Percentiles rank a stretch among this genome's conserved stretches.
Conservation (phyloP, 805 yeast genomes). For the Kazachstania bromeliacearum region DNA sequence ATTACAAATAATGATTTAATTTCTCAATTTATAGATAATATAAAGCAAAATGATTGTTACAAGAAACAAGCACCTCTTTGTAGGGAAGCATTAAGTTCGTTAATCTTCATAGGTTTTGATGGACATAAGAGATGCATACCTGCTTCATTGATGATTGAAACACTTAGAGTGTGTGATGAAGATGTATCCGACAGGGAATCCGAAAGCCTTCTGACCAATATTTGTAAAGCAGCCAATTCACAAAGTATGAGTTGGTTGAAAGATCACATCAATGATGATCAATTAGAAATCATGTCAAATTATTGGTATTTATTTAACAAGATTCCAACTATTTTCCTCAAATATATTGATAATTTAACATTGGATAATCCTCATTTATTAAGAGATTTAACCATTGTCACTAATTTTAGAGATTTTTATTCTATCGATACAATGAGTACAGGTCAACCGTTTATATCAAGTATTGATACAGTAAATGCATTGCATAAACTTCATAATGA, state of each 20-base stretch:
- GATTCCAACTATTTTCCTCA: background rate
- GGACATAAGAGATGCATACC: too few species aligned
- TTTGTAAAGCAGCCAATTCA: background rate
- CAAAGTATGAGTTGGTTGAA: too few species aligned
- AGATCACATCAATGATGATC: background rate
- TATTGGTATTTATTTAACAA: conserved; percentile 14
- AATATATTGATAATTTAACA: background rate
- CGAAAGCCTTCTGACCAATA: background rate
- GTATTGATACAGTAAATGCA: too few species aligned
- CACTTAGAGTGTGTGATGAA: too few species aligned
- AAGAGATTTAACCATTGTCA: background rate
- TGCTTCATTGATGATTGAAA: too few species aligned
- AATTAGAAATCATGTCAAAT: conserved; percentile 6
- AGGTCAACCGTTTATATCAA: too few species aligned
- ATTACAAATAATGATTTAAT: conserved; percentile 1
- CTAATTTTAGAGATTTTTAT: background rate
- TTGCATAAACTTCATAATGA: too few species aligned
- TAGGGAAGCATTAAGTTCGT: conserved; percentile 4
- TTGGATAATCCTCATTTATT: too few species aligned
- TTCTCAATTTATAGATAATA: background rate
- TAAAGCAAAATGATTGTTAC: background rate
- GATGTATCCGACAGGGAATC: background rate
- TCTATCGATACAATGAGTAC: background rate
- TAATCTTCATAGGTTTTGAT: conserved; percentile 6
- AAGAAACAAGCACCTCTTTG: background rate